A percentile compares a stretch with the other conserved stretches of the same genome.
phyloP scores from a whole-genome alignment of 106 monocot species.

The Cymbidium sinense region DNA sequence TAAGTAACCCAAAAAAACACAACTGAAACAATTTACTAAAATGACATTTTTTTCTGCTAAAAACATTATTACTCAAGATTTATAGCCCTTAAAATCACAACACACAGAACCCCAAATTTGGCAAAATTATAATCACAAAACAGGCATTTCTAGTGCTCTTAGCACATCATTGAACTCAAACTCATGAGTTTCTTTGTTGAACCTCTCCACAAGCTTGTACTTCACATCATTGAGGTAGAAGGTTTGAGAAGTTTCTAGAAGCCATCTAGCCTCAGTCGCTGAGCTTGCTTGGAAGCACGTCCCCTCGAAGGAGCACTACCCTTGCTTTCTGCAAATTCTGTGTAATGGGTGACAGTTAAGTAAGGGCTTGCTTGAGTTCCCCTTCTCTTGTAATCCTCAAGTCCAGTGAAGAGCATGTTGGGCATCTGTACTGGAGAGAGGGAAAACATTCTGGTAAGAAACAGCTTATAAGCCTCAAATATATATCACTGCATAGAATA shows the following conservation, averaged over 20 bases:
- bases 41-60: neutral
- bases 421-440: slow-evolving; percentile 79
- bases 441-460: neutral
- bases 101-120: neutral
- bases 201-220: slow-evolving; percentile 83
- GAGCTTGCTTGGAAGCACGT: slow-evolving; percentile 88
- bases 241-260: slow-evolving; percentile 68
- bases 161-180: slow-evolving; percentile 97
- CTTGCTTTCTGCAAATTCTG: slow-evolving; percentile 83
- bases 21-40: neutral
- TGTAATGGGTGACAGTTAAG: slow-evolving; percentile 72
- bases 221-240: slow-evolving; percentile 81
- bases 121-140: slow-evolving; percentile 13
- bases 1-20: neutral
- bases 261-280: slow-evolving; percentile 62
- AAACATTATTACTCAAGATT: neutral
- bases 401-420: slow-evolving; percentile 77
- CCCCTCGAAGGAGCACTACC: slow-evolving; percentile 77
- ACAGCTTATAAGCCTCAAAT: neutral
- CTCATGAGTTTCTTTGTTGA: slow-evolving; percentile 86
- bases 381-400: slow-evolving; percentile 96
- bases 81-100: neutral
- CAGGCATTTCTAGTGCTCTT: slow-evolving; percentile 83
- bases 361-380: slow-evolving; percentile 95
- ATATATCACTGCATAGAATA: neutral